Evolutionary conservation across 176 grass and related monocot species (phyloP).

Genomic region (Zoysia pacifica): DNA sequence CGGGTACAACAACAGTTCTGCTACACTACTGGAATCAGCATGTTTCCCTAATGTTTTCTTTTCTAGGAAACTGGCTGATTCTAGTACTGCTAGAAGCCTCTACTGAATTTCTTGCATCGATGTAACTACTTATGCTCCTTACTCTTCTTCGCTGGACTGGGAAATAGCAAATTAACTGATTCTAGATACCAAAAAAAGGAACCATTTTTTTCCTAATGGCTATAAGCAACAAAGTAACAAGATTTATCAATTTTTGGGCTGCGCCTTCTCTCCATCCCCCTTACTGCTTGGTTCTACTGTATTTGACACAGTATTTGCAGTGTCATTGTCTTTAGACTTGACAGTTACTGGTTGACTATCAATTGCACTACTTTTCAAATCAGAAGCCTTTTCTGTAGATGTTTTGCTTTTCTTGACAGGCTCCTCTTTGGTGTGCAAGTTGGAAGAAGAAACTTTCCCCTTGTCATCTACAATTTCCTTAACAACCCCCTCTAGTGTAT

Average conservation of each 20-base stretch:
- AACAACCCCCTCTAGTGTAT: conserved; percentile 64
- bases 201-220: conserved; percentile 4
- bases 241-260: conserved; percentile 21
- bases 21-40: too few species aligned
- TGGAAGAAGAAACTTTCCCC: conserved; percentile 41
- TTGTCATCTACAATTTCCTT: conserved; percentile 70
- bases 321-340: conserved; percentile 31
- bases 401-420: conserved; percentile 12
- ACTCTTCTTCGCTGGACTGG: not conserved
- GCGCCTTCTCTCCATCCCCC: conserved; percentile 15
- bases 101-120: not conserved
- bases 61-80: too few species aligned
- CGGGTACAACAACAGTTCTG: not conserved
- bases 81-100: not conserved
- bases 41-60: too few species aligned
- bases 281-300: not conserved
- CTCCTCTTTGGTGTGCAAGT: conserved; percentile 21
- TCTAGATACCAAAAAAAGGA: not conserved
- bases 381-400: conserved; percentile 3
- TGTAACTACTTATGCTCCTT: not conserved
- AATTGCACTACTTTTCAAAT: not conserved
- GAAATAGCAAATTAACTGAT: not conserved
- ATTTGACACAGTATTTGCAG: conserved; percentile 25
- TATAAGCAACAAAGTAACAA: not conserved
- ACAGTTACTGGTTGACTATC: conserved; percentile 6